Conservation (phyloP, 768 basidiomycete genomes). For the Serendipita vermifera region DNA sequence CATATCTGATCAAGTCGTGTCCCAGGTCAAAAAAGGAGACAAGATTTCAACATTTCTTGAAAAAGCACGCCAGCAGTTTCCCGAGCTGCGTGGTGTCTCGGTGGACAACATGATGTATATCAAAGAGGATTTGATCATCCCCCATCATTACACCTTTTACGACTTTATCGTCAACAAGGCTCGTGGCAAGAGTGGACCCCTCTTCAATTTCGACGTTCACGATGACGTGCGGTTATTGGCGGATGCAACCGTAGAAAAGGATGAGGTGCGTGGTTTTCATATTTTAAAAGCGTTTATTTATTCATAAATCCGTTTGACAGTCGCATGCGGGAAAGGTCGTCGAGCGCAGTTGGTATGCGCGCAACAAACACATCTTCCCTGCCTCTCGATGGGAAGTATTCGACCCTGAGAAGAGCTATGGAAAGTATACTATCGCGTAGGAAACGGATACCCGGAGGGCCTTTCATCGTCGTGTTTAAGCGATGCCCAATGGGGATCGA, state of each 20-base stretch:
- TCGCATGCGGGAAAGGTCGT: slow-evolving; percentile 95
- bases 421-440: slow-evolving; percentile 69
- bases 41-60: slow-evolving; percentile 76
- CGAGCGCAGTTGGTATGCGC: slow-evolving; percentile 87
- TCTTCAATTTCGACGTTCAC: slow-evolving; percentile 98
- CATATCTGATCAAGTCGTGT: neutral
- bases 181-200: slow-evolving; percentile 90
- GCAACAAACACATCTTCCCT: slow-evolving; percentile 97
- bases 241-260: slow-evolving; percentile 93
- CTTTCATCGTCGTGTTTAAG: too few relatives aligned
- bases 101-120: slow-evolving; percentile 99
- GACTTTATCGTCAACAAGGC: slow-evolving; percentile 98
- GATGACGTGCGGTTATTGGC: slow-evolving; percentile 91
- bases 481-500: too few relatives aligned
- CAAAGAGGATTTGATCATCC: slow-evolving; percentile 98
- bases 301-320: slow-evolving; percentile 11
- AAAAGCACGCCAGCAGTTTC: slow-evolving; percentile 85
- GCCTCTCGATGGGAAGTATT: slow-evolving; percentile 96
- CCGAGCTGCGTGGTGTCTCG: slow-evolving; percentile 77
- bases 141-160: slow-evolving; percentile 98
- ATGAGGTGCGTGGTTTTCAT: slow-evolving; percentile 47
- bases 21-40: slow-evolving; percentile 97
- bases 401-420: slow-evolving; percentile 88
- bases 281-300: neutral
- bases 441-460: too few relatives aligned